phyloP scores from a whole-genome alignment of 2,329 filamentous ascomycete species.

The Aspergillus hortae region DNA sequence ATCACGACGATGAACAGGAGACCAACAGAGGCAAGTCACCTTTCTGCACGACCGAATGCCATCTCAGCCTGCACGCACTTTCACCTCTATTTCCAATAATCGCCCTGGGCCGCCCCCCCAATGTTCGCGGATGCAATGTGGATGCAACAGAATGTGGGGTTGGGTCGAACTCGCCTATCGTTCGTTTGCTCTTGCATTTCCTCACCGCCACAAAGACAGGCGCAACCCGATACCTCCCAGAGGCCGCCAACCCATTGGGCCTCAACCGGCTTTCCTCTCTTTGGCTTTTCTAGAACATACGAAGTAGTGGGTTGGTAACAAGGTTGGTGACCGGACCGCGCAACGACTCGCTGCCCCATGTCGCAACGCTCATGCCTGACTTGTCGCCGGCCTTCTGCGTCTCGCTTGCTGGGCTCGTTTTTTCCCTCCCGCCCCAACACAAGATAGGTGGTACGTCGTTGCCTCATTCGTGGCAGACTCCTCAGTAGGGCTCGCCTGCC shows the following conservation, averaged over 20 bases:
- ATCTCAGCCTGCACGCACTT: not conserved
- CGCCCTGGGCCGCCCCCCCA: conserved; percentile 4
- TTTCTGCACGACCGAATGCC: not conserved
- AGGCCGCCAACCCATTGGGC: conserved; percentile 11
- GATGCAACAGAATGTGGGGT: conserved; percentile 21
- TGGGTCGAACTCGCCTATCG: conserved; percentile 20
- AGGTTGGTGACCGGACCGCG: conserved; percentile 2
- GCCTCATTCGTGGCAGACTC: not conserved
- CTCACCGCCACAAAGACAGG: conserved; percentile 20
- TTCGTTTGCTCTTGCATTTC: conserved; percentile 10
- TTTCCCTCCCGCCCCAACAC: not conserved
- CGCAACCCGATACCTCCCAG: not conserved
- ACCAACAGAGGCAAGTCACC: conserved; percentile 1
- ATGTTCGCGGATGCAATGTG: conserved; percentile 9
- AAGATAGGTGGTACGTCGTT: not conserved
- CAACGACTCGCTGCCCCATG: not conserved
- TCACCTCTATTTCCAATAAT: conserved; percentile 8
- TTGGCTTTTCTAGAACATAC: conserved; percentile 14
- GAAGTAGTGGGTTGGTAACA: conserved; percentile 7
- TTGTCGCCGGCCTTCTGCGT: not conserved
- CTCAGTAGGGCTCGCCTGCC: too few relatives aligned
- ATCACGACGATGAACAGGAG: not conserved
- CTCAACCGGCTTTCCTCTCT: conserved; percentile 3
- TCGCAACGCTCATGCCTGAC: conserved; percentile 9
- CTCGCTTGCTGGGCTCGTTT: not conserved